Base-by-base conservation (phyloP, 2,329 filamentous ascomycete genomes). In the Monosporascus ibericus region DNA sequence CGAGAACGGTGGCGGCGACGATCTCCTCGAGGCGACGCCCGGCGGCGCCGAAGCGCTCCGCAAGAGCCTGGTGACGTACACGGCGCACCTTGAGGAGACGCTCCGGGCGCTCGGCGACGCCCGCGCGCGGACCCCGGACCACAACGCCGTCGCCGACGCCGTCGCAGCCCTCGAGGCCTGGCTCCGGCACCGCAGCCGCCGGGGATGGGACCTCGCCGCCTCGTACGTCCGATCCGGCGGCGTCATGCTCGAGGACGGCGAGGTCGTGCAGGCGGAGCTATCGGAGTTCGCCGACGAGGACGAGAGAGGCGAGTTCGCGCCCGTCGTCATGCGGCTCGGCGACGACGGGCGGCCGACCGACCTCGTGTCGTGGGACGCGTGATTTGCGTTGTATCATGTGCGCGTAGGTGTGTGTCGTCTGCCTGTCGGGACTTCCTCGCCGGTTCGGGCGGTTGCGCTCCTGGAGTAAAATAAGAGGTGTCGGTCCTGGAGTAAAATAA, bases 171-270 rank as follows among this genome's bases (percentile, higher is more conserved):
- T 84, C 2, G 77, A 78, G 59, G 65, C 69, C 6, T 78, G 72
- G 67, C 63, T 79, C 3, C 72, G 70, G 71, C 70, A 24, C 22
- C 22, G 67, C 47, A 68, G 42, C 22, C 22, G 67, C 47, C 68
- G 69, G 47, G 79, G 75, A 4, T 85, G 82, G 82, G 79, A 85
- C 50, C 64, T 85, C 14, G 63, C 72, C 17, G 74, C 70, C 7
- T 72, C 78, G 52, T 79, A 78, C 56, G 61, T 79, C 6, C 70
- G 76, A 4, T 69, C 69, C 20, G 78, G 78, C 2, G 73, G 69
- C 50, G 63, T 77, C 25, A 78, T 75, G 68, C 69, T 80, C 48
- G 78, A 81, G 54, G 78, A 81, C 58, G 75, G 78, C 25, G 73
- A 81, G 64, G 61, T 76, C 55, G 70, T 79, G 0, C 71, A 76